A percentile compares a stretch with the other conserved stretches of the same genome.
phyloP scores from a whole-genome alignment of 176 grass and related monocot species.

The Zizania latifolia region DNA sequence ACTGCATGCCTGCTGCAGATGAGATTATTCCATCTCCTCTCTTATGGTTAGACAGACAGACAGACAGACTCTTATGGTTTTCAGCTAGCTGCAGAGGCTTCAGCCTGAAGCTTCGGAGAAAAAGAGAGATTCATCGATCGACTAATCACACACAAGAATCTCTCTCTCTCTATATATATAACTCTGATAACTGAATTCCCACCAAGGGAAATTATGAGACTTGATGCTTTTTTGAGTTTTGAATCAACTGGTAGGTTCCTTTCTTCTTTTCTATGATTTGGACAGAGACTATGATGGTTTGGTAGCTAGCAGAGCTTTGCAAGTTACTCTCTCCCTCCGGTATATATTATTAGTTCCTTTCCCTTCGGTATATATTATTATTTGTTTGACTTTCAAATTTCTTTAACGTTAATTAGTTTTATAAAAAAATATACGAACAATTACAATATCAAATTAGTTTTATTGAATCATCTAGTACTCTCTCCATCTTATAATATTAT shows the following conservation, averaged over 20 bases:
- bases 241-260: neutral
- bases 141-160: conserved; percentile 22
- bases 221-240: conserved; percentile 1
- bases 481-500: no score
- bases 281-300: neutral
- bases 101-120: conserved; percentile 26
- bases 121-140: neutral
- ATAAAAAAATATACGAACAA: no score
- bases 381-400: no score
- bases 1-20: neutral
- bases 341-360: no score
- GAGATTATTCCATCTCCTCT: neutral
- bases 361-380: no score
- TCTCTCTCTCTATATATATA: neutral
- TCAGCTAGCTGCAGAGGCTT: conserved; percentile 1
- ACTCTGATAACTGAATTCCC: neutral
- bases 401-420: no score
- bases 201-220: neutral
- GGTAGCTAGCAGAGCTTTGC: neutral
- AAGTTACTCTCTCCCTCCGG: no score
- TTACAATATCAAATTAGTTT: no score
- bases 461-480: no score
- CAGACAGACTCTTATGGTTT: neutral
- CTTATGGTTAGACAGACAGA: no score
- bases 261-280: conserved; percentile 4